Percentiles rank a stretch among this genome's conserved stretches.
Conservation (phyloP, 169 alveolate genomes). For the Babesia bovis region DNA sequence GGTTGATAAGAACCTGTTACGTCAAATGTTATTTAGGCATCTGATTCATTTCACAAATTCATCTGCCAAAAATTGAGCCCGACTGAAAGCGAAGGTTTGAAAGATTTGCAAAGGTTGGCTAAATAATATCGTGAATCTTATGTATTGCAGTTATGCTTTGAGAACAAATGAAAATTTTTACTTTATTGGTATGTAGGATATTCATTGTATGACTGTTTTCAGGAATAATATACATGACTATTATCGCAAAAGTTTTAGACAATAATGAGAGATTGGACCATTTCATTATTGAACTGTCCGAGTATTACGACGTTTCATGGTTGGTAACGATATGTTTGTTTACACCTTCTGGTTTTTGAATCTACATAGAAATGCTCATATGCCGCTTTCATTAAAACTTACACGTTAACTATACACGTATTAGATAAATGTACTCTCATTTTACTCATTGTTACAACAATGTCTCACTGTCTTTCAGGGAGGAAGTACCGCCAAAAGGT, state of each 20-base stretch:
- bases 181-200: conserved; percentile 36
- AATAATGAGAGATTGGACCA: not conserved
- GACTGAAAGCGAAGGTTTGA: conserved; percentile 21
- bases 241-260: conserved; percentile 17
- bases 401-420: not conserved
- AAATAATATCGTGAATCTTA: too few relatives aligned
- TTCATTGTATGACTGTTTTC: not conserved
- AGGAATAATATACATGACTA: conserved; percentile 38
- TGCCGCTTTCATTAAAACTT: not conserved
- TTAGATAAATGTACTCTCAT: not conserved
- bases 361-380: not conserved
- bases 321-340: conserved; percentile 2
- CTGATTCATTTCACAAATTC: conserved; percentile 15
- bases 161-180: conserved; percentile 45
- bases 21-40: too few relatives aligned
- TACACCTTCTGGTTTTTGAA: not conserved
- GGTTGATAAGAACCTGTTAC: conserved; percentile 11
- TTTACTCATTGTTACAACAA: too few relatives aligned
- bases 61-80: conserved; percentile 27
- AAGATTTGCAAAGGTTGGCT: conserved; percentile 37
- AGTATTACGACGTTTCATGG: conserved; percentile 48
- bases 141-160: conserved; percentile 20
- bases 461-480: not conserved
- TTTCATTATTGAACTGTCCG: conserved; percentile 1
- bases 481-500: not conserved